Evolutionary conservation across 148 eudicot species (phyloP), one percentile per base, ranked within the genome.

Genomic region (Polygonum maritimum): DNA sequence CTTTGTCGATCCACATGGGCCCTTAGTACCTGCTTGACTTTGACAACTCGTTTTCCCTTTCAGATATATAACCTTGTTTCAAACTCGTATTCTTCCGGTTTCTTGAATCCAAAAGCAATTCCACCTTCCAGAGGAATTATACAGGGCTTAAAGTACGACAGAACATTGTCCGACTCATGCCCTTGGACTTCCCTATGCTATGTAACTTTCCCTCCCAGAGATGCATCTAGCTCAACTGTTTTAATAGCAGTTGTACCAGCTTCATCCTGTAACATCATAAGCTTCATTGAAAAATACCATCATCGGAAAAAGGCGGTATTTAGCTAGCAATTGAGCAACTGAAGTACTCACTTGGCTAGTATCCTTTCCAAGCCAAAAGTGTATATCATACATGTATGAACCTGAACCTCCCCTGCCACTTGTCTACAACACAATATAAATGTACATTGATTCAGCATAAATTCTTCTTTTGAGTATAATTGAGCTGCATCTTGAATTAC

Each of bases 341-440:
- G n/a, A 52, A 54, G 40, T 72, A 48, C 76, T 51, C 83, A 91
- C 99, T 94, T 96, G 99, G 82, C 97, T 96, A 57, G 98, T 96
- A 84, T 96, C 98, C 85, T 92, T 96, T 71, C 99, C 99, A 48
- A 96, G 92, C 99, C 99, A 92, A 81, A 91, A 96, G 84, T 96
- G 98, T 77, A 92, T 88, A 87, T 96, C 99, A 76, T 83, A 91
- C 48, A 85, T 71, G 85, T 83, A 92, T 65, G 87, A 77, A 87
- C 89, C 92, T 57, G 97, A 92, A 71, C 99, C 99, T 78, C 99
- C 99, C 83, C 75, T 89, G 21, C 99, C 98, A 83, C 80, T 85
- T 78, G 97, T 91, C 98, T 92, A 86, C 85, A 84, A 49, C 2
- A 60, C 26, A 22, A n/a, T n/a, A n/a, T n/a, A n/a, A 60, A 60